Base-by-base conservation (phyloP, 441 rosid species). In the Kokia cookei region DNA sequence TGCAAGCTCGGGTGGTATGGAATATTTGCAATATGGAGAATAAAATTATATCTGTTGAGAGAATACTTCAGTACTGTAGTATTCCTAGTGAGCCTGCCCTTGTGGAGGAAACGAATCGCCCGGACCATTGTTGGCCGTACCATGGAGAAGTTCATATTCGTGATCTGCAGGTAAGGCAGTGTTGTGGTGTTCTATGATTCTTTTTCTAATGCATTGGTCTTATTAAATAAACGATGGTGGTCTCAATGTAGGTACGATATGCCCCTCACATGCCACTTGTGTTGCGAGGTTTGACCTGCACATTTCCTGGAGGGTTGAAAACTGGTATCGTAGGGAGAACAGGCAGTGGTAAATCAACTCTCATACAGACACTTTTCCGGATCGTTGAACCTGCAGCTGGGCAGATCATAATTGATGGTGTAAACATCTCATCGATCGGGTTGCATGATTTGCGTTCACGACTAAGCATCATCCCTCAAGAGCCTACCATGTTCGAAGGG, bases 401-500 rank as follows among this genome's bases (percentile, higher is more conserved):
- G 73, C 84, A 79, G 75, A 86, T 94, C 72, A 59, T 78, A 78
- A 93, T 94, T 43, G 99, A 93, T 80, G 90, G 89, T 73, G 79
- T 94, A 37, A 76, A 91, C 67, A 93, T 93, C 47, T 85, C 85
- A 73, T 81, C 69, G 22, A 88, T 93, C 50, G 99, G 99, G 74
- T 80, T 95, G 77, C 98, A 95, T 74, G 97, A 95, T 83, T 84
- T 95, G 84, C 84, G 99, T 76, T 87, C 89, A 60, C 88, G 87
- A 62, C 86, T 95, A 13, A 91, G 97, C 81, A 93, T 95, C 62
- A 93, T 93, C 72, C 98, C 97, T 8, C 98, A 93, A 75, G 99
- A 95, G 77, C 98, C 99, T 60, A 90, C 96, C 77, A 90, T 95
- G 97, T 95, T 95, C 73, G 97, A 93, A 82, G 99, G 99, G 47